Evolutionary conservation across 257 asterid species (phyloP), one percentile per base, ranked within the genome.

Genomic region (Anisodus tanguticus): DNA sequence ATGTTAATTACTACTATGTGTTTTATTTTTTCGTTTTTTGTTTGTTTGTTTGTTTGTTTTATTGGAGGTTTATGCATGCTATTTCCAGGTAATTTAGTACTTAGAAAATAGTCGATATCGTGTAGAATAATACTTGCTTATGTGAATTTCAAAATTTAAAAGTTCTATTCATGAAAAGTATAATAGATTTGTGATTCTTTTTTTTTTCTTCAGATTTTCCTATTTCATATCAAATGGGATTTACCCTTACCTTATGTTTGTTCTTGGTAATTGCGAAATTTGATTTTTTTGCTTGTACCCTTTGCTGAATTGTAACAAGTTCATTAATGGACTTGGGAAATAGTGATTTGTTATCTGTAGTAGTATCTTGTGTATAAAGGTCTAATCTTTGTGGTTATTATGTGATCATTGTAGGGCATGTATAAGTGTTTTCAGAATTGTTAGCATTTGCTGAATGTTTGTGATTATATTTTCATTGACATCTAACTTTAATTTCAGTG

Each of bases 301-400:
- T 71, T 43, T 4, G 37, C 17, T 43, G 55, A 45, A 71, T 43
- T 70, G 55, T 68, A 37, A 45, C 35, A 8, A 4, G 15, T 1
- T 39, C 53, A 68, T 39, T 15, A 68, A 43, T 71, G 79, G 79
- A 41, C 4, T 70, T 70, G 78, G 78, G 54, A 70, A 47, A 26
- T 77, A 13, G 82, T 77, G 15, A 47, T 19, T 74, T 49, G 81
- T 1, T 74, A 13, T 49, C 19, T 74, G 12, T 13, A 49, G 43
- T 74, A 49, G 62, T 74, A 6, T 51, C 9, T 77, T 77, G 64
- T 77, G 43, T 53, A 53, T 51, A 59, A 53, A 77, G 53, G 39
- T 77, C 26, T 26, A 26, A 1, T 77, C 81, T 53, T 77, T 77
- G 22, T 31, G 64, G 68, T 62, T 62, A 19, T 19, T 19, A 49